These are phyloP conservation scores for Colletotrichum sp. DNA, from an alignment of 2,329 filamentous ascomycete genomes.

Conservation along the genomic window DNA sequence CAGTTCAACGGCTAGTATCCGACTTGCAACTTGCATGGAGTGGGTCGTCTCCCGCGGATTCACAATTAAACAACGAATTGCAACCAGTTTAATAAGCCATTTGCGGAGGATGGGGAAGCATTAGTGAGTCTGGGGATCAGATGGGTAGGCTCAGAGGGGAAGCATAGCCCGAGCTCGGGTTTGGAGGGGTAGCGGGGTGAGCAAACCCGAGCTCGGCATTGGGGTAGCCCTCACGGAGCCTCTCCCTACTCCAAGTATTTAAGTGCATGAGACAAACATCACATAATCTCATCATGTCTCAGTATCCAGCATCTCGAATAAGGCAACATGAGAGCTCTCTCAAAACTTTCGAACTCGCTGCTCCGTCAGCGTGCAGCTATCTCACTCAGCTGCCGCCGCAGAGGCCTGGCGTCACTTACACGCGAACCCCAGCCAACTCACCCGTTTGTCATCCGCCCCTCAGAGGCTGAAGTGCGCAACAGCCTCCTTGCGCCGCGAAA, in stretches of 20 bases:
- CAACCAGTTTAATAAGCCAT: not conserved
- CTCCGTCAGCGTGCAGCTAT: not conserved
- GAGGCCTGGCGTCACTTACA: constrained; percentile 6
- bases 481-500: constrained; percentile 47
- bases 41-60: not conserved
- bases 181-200: constrained; percentile 13
- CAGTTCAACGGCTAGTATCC: constrained; percentile 37
- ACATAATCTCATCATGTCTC: not conserved
- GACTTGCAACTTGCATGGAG: constrained; percentile 33
- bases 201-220: constrained; percentile 29
- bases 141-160: not conserved
- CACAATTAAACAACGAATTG: not conserved
- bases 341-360: not conserved
- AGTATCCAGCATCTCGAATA: not conserved
- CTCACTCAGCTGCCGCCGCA: not conserved
- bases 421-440: not conserved
- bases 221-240: not conserved
- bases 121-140: not conserved
- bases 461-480: constrained; percentile 21
- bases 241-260: not conserved
- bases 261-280: not conserved
- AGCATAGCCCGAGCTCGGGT: constrained; percentile 35
- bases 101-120: not conserved
- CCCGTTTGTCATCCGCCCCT: constrained; percentile 35
- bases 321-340: not conserved